Conservation (phyloP, 2,329 filamentous ascomycete genomes). For the Rhinocladiella similis region DNA sequence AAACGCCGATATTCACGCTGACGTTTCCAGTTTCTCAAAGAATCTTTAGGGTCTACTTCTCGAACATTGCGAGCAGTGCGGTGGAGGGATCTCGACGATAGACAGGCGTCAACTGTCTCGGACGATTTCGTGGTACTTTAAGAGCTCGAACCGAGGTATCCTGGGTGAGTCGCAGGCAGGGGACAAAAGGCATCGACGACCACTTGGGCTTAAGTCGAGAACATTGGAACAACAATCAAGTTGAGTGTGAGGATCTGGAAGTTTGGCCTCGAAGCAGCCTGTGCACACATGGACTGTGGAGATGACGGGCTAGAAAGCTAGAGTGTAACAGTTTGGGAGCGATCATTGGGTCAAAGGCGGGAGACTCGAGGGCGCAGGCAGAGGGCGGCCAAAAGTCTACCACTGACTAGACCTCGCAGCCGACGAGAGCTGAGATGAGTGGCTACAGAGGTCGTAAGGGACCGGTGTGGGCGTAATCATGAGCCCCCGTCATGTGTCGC, state of each 20-base stretch:
- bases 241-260: neutral
- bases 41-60: neutral
- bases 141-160: neutral
- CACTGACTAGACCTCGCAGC: no score
- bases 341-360: neutral
- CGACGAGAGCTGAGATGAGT: no score
- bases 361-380: neutral
- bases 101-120: neutral
- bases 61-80: neutral
- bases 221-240: neutral
- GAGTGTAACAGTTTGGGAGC: neutral
- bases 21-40: neutral
- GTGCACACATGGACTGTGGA: constrained; percentile 2
- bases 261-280: constrained; percentile 5
- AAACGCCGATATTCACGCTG: neutral
- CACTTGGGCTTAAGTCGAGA: neutral
- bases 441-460: no score
- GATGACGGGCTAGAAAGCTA: neutral
- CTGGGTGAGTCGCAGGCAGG: neutral
- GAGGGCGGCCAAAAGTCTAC: neutral
- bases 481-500: no score
- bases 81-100: neutral
- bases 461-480: no score
- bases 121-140: neutral
- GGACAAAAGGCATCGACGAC: neutral